A percentile compares a stretch with the other conserved stretches of the same genome.
Evolutionary conservation across 2,329 filamentous ascomycete species (phyloP).

Genomic region (Geoglossum cookeanum): DNA sequence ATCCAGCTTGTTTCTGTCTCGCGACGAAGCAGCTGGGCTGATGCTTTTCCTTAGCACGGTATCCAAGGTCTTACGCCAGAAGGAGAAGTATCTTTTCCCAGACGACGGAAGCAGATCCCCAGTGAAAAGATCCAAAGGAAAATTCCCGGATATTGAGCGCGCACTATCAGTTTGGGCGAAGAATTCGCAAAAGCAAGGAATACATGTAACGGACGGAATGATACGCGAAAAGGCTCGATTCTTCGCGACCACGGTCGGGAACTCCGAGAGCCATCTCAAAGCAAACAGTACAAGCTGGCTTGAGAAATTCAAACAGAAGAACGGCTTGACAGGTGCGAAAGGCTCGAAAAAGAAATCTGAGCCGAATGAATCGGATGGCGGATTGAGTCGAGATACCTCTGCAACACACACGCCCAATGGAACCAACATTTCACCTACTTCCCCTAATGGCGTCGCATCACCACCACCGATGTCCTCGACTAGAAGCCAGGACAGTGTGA

Average conservation of each 20-base stretch:
- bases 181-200: slow-evolving; percentile 60
- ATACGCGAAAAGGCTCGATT: slow-evolving; percentile 70
- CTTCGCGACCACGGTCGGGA: slow-evolving; percentile 56
- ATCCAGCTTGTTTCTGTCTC: slow-evolving; percentile 3
- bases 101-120: slow-evolving; percentile 65
- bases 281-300: slow-evolving; percentile 63
- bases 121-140: slow-evolving; percentile 65
- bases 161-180: slow-evolving; percentile 74
- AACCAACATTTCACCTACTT: slow-evolving; percentile 44
- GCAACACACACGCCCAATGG: slow-evolving; percentile 42
- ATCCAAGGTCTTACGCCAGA: slow-evolving; percentile 89
- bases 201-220: slow-evolving; percentile 55
- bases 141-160: slow-evolving; percentile 79
- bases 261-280: slow-evolving; percentile 51
- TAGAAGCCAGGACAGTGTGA: slow-evolving; percentile 50
- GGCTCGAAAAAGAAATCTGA: slow-evolving; percentile 45
- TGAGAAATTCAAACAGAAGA: slow-evolving; percentile 89
- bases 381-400: slow-evolving; percentile 14
- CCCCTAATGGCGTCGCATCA: slow-evolving; percentile 45
- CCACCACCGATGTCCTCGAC: slow-evolving; percentile 52
- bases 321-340: slow-evolving; percentile 43
- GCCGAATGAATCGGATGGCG: slow-evolving; percentile 23
- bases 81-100: slow-evolving; percentile 78
- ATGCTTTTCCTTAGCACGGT: slow-evolving; percentile 49
- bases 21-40: neutral